Evolutionary conservation across 108 stramenopile species (phyloP).

Genomic region (Schizochytrium sp.): DNA sequence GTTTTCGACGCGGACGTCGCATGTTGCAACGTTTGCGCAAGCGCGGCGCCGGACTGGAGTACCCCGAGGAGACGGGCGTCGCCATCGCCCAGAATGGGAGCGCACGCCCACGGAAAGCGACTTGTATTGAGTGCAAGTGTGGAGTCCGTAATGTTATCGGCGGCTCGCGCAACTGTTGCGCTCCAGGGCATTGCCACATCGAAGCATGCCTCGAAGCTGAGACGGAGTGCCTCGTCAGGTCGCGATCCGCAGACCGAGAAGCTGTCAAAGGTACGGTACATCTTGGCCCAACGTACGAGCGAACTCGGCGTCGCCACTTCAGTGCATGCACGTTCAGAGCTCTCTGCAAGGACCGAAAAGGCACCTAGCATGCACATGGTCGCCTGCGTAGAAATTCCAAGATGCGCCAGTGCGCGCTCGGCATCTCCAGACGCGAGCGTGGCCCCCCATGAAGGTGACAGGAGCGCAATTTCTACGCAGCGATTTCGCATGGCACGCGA

Average conservation of each 20-base stretch:
- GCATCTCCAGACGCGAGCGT: neutral
- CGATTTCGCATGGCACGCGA: conserved; percentile 98
- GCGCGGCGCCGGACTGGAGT: neutral
- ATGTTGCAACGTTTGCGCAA: neutral
- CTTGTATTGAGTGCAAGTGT: neutral
- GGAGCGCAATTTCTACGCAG: conserved; percentile 77
- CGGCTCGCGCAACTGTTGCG: neutral
- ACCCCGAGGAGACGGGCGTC: neutral
- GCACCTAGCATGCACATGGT: neutral
- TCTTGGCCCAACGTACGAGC: neutral
- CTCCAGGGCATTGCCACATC: neutral
- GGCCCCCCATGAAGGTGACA: neutral
- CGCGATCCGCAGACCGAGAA: neutral
- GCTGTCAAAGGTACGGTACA: neutral
- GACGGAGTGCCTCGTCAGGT: neutral
- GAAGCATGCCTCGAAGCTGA: neutral
- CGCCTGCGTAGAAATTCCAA: neutral
- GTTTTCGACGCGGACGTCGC: too few species aligned
- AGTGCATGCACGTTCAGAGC: neutral
- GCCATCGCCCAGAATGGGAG: neutral
- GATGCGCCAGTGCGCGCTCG: neutral
- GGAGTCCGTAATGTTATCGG: neutral
- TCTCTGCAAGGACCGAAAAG: neutral
- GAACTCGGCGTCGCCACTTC: neutral
- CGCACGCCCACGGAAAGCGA: neutral